These are phyloP conservation scores for Epichloe gansuensis DNA, from an alignment of 2,329 filamentous ascomycete genomes.

Conservation along the genomic window DNA sequence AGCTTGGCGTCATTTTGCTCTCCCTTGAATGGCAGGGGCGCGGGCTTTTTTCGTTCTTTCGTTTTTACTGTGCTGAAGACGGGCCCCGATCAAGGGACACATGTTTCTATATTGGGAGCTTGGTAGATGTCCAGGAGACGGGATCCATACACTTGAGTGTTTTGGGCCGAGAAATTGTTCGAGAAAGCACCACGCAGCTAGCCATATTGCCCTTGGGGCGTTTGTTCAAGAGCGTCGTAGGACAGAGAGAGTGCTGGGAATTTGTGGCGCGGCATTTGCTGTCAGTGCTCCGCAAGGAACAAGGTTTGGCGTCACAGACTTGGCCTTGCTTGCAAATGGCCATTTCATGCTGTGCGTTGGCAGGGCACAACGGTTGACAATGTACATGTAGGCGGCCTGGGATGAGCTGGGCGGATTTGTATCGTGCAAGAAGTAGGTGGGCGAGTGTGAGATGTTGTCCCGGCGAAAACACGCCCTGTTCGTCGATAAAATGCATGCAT, in stretches of 20 bases:
- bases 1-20: too few relatives aligned
- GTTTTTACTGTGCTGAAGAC: too few relatives aligned
- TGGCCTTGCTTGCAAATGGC: background rate
- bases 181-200: too few relatives aligned
- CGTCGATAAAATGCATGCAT: background rate
- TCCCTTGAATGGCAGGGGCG: too few relatives aligned
- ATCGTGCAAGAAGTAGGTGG: background rate
- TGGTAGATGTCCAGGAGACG: too few relatives aligned
- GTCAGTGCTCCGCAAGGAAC: background rate
- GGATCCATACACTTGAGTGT: background rate
- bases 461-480: background rate
- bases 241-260: background rate
- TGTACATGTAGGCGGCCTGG: too few relatives aligned
- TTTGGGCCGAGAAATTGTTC: background rate
- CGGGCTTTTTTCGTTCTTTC: too few relatives aligned
- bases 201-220: background rate
- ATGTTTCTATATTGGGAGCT: too few relatives aligned
- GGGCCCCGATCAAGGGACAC: too few relatives aligned
- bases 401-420: background rate
- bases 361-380: background rate
- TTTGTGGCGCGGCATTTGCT: background rate
- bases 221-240: background rate
- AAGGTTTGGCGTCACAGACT: background rate
- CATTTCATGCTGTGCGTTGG: background rate
- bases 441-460: background rate